Percentiles rank a stretch among this genome's conserved stretches.
Conservation (phyloP, 371 early-diverging fungal genomes). For the Mucor sp. region DNA sequence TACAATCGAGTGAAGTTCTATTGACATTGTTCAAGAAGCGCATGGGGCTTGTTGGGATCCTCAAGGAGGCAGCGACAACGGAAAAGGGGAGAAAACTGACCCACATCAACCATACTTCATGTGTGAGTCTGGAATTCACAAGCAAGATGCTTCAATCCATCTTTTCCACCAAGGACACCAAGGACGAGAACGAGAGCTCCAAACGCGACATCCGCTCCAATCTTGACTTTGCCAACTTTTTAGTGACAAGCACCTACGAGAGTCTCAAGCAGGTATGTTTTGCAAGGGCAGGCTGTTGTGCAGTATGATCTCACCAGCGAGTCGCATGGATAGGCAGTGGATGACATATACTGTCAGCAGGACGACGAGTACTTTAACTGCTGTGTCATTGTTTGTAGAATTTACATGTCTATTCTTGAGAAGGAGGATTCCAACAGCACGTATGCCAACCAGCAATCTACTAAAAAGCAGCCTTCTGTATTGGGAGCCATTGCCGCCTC, state of each 20-base stretch:
- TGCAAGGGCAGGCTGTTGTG: too few relatives aligned
- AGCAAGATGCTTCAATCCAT: conserved; percentile 31
- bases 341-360: conserved; percentile 18
- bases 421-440: conserved; percentile 44
- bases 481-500: conserved; percentile 20
- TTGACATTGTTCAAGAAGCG: conserved; percentile 43
- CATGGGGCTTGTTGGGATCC: conserved; percentile 22
- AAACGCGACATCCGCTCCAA: conserved; percentile 29
- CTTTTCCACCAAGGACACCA: conserved; percentile 26
- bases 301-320: too few relatives aligned
- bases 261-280: conserved; percentile 24
- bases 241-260: conserved; percentile 31
- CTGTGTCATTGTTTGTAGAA: conserved; percentile 14
- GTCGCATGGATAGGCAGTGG: conserved; percentile 16
- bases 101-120: conserved; percentile 5
- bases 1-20: conserved; percentile 31
- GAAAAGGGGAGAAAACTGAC: conserved; percentile 42
- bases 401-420: conserved; percentile 28
- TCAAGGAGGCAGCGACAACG: conserved; percentile 32
- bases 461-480: conserved; percentile 17
- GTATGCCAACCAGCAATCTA: conserved; percentile 34
- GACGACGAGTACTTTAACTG: conserved; percentile 10
- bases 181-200: background rate
- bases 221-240: conserved; percentile 50
- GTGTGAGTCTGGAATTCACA: conserved; percentile 33